Conservation (phyloP, 108 stramenopile genomes). For the Pseudonitzschia multistriata region DNA sequence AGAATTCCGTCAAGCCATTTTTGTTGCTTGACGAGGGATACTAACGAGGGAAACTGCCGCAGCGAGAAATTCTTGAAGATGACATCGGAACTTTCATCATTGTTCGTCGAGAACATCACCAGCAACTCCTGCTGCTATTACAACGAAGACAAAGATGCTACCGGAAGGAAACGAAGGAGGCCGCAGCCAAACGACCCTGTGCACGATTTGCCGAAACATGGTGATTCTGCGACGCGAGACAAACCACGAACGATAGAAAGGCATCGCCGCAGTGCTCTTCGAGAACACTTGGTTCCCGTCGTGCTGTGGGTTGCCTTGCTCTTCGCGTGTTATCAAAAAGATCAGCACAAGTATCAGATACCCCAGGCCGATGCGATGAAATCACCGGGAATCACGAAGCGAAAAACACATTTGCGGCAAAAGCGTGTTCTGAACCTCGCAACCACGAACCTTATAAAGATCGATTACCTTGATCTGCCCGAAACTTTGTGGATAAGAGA, state of each 20-base stretch:
- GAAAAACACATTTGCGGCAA: neutral
- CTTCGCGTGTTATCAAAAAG: neutral
- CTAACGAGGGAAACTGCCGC: neutral
- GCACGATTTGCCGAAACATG: neutral
- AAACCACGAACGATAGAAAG: neutral
- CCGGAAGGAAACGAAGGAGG: conserved; percentile 3
- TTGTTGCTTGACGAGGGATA: neutral
- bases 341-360: neutral
- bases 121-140: neutral
- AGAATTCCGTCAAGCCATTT: neutral
- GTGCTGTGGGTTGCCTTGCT: neutral
- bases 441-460: neutral
- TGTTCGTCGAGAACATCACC: neutral
- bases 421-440: no score
- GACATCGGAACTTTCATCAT: neutral
- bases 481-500: conserved; percentile 19
- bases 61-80: neutral
- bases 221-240: neutral
- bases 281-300: neutral
- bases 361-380: neutral
- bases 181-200: neutral
- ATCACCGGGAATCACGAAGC: neutral
- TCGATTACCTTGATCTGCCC: conserved; percentile 9
- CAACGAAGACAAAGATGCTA: neutral
- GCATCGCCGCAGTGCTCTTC: neutral